Evolutionary conservation across 2,329 filamentous ascomycete species (phyloP), one percentile per base, ranked within the genome.

Genomic region (Epichloe festucae): DNA sequence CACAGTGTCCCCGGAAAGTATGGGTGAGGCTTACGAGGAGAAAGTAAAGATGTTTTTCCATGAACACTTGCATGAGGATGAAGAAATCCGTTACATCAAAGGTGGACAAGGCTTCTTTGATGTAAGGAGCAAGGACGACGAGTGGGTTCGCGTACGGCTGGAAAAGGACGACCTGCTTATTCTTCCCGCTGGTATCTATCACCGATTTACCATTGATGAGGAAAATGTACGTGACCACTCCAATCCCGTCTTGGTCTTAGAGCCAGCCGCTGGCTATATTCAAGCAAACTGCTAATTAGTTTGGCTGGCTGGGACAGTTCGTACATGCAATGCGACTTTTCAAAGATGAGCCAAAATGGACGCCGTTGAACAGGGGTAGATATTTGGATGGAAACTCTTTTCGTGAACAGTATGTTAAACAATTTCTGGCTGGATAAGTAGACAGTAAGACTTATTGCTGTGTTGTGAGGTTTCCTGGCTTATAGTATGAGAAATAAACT

Each of bases 311-410:
- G 35, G 27, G 50, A 46, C 59, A 96, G 90, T 96, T 91, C 64
- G 88, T 95, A 58, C 87, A 94, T 65, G 93, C 93, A 14, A 91
- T 97, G 88, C 80, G 93, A 52, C 75, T 98, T 49, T 98, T 97
- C 79, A 90, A 97, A 73, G 93, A 97, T 58, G 90, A 97, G 70
- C 93, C 93, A 36, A 96, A 97, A 71, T 98, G 93, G 93, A 97
- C 89, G 38, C 87, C 93, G 14, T 70, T 98, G 58, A 95, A 95
- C 72, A 81, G 93, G 52, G 81, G 78, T 6, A 70, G 73, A 4
- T 85, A 91, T 47, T 78, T 95, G 43, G 89, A 97, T 65, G 66
- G 66, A 54, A 98, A 97, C 69, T 70, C 76, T 49, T 86, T 83
- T 66, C 81, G 93, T 53, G 80, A 88, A 75, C 79, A 81, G 47